Conservation (phyloP, 1,284 basidiomycete species). For the Exobasidium rhododendri region DNA sequence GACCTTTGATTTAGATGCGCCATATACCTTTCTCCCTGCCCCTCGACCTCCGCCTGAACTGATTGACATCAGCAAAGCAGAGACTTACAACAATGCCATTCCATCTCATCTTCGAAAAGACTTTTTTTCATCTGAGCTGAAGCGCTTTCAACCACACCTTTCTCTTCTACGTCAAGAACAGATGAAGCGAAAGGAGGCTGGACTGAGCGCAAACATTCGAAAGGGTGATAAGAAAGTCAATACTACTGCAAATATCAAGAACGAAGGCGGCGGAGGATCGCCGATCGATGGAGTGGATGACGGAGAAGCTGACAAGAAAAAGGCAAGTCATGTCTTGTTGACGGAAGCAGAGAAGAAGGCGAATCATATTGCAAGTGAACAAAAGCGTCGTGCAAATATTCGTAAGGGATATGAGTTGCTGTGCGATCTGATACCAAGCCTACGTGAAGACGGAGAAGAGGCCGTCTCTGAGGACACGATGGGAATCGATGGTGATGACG, state of each 20-base stretch:
- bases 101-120: neutral
- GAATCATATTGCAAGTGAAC: slow-evolving; percentile 90
- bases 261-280: slow-evolving; percentile 18
- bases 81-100: neutral
- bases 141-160: slow-evolving; percentile 18
- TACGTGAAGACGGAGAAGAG: slow-evolving; percentile 58
- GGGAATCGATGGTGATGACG: slow-evolving; percentile 10
- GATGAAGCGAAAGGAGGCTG: slow-evolving; percentile 11
- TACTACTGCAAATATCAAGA: slow-evolving; percentile 11
- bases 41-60: neutral
- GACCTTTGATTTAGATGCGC: slow-evolving; percentile 1
- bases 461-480: slow-evolving; percentile 14
- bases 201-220: slow-evolving; percentile 21
- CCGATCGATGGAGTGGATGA: slow-evolving; percentile 17
- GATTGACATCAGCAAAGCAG: slow-evolving; percentile 5
- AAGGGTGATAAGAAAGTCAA: slow-evolving; percentile 30
- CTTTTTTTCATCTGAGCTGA: slow-evolving; percentile 2
- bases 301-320: slow-evolving; percentile 15
- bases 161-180: slow-evolving; percentile 28
- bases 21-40: slow-evolving; percentile 1
- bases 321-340: slow-evolving; percentile 62
- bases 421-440: slow-evolving; percentile 71
- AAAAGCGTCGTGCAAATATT: slow-evolving; percentile 82
- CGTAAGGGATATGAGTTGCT: slow-evolving; percentile 81
- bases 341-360: slow-evolving; percentile 81